Conservation (phyloP, 2,329 filamentous ascomycete species). For the Paraphoma sp. region DNA sequence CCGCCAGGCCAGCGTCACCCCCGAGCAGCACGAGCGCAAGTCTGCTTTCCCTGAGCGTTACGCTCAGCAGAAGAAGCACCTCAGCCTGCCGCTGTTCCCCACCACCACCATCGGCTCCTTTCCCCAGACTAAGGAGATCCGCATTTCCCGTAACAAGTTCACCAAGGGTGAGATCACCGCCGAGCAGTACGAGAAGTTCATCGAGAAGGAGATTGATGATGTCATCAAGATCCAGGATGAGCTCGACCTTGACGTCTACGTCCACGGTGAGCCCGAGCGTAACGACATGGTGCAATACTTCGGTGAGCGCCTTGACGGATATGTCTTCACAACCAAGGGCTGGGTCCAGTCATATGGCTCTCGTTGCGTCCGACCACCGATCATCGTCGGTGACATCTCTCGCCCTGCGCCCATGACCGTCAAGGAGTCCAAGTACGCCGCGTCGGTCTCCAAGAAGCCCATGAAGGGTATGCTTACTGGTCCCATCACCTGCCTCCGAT, state of each 20-base stretch:
- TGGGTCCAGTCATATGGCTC: slow-evolving; percentile 99
- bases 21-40: slow-evolving; percentile 89
- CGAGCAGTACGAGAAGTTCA: slow-evolving; percentile 97
- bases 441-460: slow-evolving; percentile 94
- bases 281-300: slow-evolving; percentile 99
- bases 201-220: slow-evolving; percentile 96
- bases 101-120: slow-evolving; percentile 99
- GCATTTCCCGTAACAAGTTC: slow-evolving; percentile 95
- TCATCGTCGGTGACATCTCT: slow-evolving; percentile 98
- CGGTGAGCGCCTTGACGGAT: slow-evolving; percentile 94
- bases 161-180: slow-evolving; percentile 97
- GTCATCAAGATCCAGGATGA: slow-evolving; percentile 98
- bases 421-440: slow-evolving; percentile 99
- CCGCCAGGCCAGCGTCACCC: slow-evolving; percentile 85
- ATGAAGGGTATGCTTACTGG: slow-evolving; percentile 99
- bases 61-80: slow-evolving; percentile 85
- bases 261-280: slow-evolving; percentile 98
- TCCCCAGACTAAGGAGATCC: slow-evolving; percentile 99
- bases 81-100: slow-evolving; percentile 95
- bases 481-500: slow-evolving; percentile 97
- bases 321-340: slow-evolving; percentile 98
- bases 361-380: slow-evolving; percentile 96
- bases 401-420: slow-evolving; percentile 97
- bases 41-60: slow-evolving; percentile 87
- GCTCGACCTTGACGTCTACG: slow-evolving; percentile 94